Base-by-base conservation (phyloP, 306 rosid species). In the Cajanus cajan region DNA sequence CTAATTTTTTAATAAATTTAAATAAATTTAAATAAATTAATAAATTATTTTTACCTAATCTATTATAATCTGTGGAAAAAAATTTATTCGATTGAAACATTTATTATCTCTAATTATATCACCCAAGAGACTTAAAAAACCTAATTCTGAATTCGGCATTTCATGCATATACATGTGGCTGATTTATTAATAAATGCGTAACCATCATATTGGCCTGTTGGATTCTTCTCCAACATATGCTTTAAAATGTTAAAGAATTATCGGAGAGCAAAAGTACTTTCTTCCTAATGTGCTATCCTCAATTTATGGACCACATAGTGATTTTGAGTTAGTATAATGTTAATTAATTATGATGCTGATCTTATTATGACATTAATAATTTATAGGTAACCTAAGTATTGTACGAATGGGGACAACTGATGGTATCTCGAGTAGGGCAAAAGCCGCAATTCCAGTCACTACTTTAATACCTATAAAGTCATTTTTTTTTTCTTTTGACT, bases 201-300 rank as follows among this genome's bases (percentile, higher is more conserved):
- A 59, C 71, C 79, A 80, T 82, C 80, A 89, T 89, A 61, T 62
- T 66, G 22, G 77, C 84, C 45, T 87, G 90, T 83, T 81, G 86
- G 90, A 87, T 87, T 87, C 90, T 89, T 85, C 86, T 80, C 88
- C 89, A 85, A 83, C 90, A 87, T 85, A 57, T 68, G 73, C 82
- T 77, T 82, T 78, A 68, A 9, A 55, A 69, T 74, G 74, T 76
- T 67, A 83, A 66, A 83, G 61, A 77, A 66, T 67, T 77, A 71
- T 11, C 65, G 67, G 13, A 68, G 76, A 57, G 58, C 31, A 36
- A 71, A 80, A 71, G 57, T 47, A 68, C 44, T 14, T 70, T 24
- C 44, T 41, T 76, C 50, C 41, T 51, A 62, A 48, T 37, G 63
- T 82, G 74, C 68, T 61, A 71, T 83, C 73, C 59, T 71, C 40